Evolutionary conservation across 352 stramenopile species (phyloP).

Genomic region (Pythium phragmiticola): DNA sequence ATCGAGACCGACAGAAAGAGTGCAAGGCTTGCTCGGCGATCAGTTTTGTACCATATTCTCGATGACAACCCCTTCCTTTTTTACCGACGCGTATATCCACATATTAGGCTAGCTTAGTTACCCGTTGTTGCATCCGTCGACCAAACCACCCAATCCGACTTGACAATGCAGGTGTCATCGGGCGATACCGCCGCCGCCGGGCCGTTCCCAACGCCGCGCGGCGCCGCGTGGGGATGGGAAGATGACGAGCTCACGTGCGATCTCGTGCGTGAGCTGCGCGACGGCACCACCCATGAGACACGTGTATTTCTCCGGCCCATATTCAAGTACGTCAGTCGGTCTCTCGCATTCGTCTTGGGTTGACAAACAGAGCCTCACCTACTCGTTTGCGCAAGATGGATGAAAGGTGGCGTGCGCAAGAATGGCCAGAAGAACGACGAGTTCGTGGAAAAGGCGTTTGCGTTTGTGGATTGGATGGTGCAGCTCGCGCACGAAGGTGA

Average conservation of each 20-base stretch:
- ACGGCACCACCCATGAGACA: constrained; percentile 43
- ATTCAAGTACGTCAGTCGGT: constrained; percentile 39
- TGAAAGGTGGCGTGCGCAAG: constrained; percentile 63
- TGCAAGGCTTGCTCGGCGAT: neutral
- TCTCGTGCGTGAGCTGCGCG: constrained; percentile 36
- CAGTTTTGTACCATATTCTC: neutral
- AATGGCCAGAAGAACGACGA: constrained; percentile 52
- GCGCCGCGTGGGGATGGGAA: constrained; percentile 33
- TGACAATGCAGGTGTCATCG: neutral
- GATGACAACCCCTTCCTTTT: too few relatives aligned
- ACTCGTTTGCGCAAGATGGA: constrained; percentile 35
- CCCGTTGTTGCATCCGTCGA: neutral
- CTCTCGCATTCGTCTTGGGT: neutral
- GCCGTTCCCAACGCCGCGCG: constrained; percentile 5
- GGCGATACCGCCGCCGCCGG: neutral
- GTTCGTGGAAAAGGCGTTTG: constrained; percentile 60
- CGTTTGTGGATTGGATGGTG: constrained; percentile 73
- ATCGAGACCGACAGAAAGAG: neutral
- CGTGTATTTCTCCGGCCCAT: constrained; percentile 64
- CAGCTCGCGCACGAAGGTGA: constrained; percentile 50
- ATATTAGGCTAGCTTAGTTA: neutral
- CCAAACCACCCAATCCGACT: neutral
- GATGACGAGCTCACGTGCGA: constrained; percentile 37
- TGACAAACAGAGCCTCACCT: neutral
- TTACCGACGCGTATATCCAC: too few relatives aligned